Percentiles rank a stretch among this genome's conserved stretches.
phyloP scores from a whole-genome alignment of 1,284 basidiomycete genomes.

The Pholiota adiposa region DNA sequence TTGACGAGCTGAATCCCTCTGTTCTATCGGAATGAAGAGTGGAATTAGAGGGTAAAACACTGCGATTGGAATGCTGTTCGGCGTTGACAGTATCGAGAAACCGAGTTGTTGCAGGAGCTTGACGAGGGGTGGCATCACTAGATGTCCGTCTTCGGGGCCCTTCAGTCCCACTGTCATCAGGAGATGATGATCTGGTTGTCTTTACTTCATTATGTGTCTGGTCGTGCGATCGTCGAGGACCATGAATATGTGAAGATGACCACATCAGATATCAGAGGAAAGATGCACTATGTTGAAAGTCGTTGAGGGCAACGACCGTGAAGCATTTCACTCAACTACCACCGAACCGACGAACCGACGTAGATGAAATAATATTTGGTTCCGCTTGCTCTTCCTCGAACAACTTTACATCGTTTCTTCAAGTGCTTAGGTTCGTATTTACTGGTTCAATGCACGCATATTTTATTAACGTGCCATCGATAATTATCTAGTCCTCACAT shows the following conservation, averaged over 20 bases:
- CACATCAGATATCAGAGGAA: slow-evolving; percentile 21
- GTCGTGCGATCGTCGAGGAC: slow-evolving; percentile 41
- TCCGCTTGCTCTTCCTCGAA: background rate
- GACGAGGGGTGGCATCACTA: slow-evolving; percentile 45
- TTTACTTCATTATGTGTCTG: slow-evolving; percentile 32
- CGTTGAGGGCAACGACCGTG: background rate
- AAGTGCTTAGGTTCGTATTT: no score
- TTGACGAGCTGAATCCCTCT: slow-evolving; percentile 35
- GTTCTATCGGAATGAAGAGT: slow-evolving; percentile 21
- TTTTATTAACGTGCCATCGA: no score
- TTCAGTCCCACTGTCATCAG: slow-evolving; percentile 33
- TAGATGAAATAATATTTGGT: slow-evolving; percentile 1
- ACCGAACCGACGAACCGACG: background rate
- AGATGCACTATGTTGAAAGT: background rate
- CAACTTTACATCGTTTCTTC: no score
- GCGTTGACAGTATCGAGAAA: slow-evolving; percentile 30
- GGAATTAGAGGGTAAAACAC: slow-evolving; percentile 27
- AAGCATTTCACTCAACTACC: background rate
- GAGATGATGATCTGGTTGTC: slow-evolving; percentile 33
- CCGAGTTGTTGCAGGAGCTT: slow-evolving; percentile 39
- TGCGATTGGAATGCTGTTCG: slow-evolving; percentile 34
- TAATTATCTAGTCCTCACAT: no score
- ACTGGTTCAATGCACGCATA: no score
- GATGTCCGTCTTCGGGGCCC: slow-evolving; percentile 37
- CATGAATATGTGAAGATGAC: slow-evolving; percentile 30